phyloP scores from a whole-genome alignment of 2,329 filamentous ascomycete genomes.

The Zasmidium angulare region DNA sequence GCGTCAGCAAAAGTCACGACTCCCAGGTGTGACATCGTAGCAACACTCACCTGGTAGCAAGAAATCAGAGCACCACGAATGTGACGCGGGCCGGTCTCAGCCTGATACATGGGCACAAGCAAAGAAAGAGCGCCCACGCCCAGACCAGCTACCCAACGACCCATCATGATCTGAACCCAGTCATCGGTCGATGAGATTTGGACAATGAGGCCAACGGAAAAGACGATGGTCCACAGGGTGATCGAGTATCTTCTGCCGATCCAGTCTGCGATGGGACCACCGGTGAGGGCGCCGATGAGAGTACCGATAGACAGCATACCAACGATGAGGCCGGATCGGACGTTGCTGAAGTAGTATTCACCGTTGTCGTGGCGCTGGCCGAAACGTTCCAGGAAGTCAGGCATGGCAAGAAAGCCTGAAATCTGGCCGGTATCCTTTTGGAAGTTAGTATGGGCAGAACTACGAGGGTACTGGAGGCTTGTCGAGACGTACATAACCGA shows the following conservation, averaged over 20 bases:
- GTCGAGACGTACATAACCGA: constrained; percentile 8
- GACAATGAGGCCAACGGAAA: constrained; percentile 63
- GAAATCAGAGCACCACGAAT: constrained; percentile 64
- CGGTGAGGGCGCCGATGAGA: constrained; percentile 56
- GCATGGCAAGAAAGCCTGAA: constrained; percentile 62
- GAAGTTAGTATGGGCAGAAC: neutral
- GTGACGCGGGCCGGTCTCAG: constrained; percentile 64
- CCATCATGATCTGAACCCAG: constrained; percentile 66
- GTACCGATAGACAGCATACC: constrained; percentile 60
- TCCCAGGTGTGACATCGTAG: neutral
- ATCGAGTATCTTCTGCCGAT: constrained; percentile 64
- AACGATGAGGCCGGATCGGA: constrained; percentile 62
- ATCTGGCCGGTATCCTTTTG: constrained; percentile 58
- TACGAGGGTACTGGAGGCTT: neutral
- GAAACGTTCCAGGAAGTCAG: constrained; percentile 57
- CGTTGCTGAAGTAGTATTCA: constrained; percentile 52
- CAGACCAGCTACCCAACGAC: constrained; percentile 63
- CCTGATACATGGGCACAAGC: constrained; percentile 63
- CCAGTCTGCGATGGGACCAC: constrained; percentile 60
- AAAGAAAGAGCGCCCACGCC: constrained; percentile 65
- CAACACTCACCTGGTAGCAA: constrained; percentile 51
- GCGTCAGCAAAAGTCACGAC: neutral
- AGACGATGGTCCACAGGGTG: constrained; percentile 60
- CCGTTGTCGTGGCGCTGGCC: constrained; percentile 37
- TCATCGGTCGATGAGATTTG: constrained; percentile 58